Evolutionary conservation across 768 basidiomycete genomes (phyloP).

Genomic region (Lenzites betulinus): DNA sequence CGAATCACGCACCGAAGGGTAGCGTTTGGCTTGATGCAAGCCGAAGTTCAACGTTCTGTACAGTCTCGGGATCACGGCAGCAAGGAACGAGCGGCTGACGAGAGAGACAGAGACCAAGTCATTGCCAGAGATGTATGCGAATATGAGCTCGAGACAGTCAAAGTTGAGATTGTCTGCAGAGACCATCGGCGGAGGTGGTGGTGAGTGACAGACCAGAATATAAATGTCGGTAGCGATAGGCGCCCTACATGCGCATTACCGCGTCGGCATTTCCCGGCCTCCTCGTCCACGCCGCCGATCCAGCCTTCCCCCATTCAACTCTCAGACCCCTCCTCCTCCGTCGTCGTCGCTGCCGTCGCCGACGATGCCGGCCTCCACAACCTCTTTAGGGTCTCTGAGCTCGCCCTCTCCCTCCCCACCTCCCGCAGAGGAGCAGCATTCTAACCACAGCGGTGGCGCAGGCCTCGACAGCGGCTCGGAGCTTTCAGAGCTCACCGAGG

Average conservation of each 20-base stretch:
- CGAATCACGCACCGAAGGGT: constrained; percentile 44
- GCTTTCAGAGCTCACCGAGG: constrained; percentile 82
- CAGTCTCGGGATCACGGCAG: constrained; percentile 61
- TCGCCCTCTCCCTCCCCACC: constrained; percentile 68
- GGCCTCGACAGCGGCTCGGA: constrained; percentile 70
- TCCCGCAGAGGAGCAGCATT: constrained; percentile 33
- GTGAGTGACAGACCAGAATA: constrained; percentile 1
- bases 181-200: constrained; percentile 46
- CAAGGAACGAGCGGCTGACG: constrained; percentile 66
- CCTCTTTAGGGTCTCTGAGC: constrained; percentile 65
- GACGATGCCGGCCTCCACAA: constrained; percentile 54
- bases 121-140: constrained; percentile 47
- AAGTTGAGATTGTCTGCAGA: constrained; percentile 67
- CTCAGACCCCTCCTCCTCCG: background rate
- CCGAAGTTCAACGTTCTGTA: constrained; percentile 62
- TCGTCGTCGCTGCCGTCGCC: constrained; percentile 27
- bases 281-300: constrained; percentile 22
- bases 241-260: constrained; percentile 11
- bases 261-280: constrained; percentile 9
- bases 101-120: constrained; percentile 64
- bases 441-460: constrained; percentile 37
- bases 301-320: constrained; percentile 1
- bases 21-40: constrained; percentile 57
- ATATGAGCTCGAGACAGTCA: constrained; percentile 74
- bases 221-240: too few species aligned